phyloP scores from a whole-genome alignment of 169 alveolate species.

The Eimeria sp. region DNA sequence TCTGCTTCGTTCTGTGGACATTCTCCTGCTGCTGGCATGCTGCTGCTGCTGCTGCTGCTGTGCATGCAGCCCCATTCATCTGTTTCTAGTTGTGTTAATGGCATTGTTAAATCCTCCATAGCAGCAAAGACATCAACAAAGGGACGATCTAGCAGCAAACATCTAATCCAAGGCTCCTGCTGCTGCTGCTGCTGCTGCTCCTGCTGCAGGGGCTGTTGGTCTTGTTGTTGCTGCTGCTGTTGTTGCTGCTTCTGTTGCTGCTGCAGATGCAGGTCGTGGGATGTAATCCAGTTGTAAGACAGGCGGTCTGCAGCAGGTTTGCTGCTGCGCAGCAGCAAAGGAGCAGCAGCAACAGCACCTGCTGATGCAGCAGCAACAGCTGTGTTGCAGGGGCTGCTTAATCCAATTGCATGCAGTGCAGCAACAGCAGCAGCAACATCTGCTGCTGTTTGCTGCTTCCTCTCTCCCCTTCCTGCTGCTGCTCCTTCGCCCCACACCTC shows the following conservation, averaged over 20 bases:
- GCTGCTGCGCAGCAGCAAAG: constrained; percentile 1
- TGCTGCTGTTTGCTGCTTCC: constrained; percentile 14
- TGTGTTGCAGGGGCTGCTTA: neutral
- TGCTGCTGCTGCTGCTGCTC: neutral
- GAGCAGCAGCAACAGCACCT: constrained; percentile 56
- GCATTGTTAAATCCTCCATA: constrained; percentile 1
- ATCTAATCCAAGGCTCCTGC: constrained; percentile 1
- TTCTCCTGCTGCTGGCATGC: neutral
- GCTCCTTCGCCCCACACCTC: neutral
- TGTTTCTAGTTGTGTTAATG: constrained; percentile 12
- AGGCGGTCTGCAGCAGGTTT: neutral
- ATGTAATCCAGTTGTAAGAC: neutral
- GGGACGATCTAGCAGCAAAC: constrained; percentile 12
- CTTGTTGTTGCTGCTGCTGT: no score
- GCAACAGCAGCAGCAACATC: constrained; percentile 19
- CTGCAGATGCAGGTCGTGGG: neutral
- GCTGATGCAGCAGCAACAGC: constrained; percentile 29
- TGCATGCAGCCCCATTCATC: constrained; percentile 50
- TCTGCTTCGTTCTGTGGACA: neutral
- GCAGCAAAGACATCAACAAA: constrained; percentile 22
- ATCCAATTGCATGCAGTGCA: neutral
- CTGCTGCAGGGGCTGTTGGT: no score
- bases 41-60: constrained; percentile 63
- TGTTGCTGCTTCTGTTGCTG: no score
- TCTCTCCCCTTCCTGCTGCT: neutral